phyloP scores from a whole-genome alignment of 305 asterid genomes.

The Caryopteris hybrid region DNA sequence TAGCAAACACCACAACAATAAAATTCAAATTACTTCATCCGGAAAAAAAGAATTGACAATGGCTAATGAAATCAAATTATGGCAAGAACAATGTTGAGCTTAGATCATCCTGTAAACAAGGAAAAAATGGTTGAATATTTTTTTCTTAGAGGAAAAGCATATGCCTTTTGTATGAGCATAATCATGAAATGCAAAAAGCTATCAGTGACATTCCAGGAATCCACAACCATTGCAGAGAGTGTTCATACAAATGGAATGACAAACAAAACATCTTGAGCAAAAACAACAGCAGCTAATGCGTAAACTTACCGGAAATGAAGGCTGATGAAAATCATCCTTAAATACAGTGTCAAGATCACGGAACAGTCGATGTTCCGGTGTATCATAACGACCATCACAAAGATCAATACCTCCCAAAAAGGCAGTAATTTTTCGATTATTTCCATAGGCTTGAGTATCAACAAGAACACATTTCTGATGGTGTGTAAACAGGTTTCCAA shows the following conservation, averaged over 20 bases:
- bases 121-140: not conserved
- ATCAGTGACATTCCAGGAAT: not conserved
- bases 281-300: constrained; percentile 1
- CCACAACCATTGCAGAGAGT: not conserved
- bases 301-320: constrained; percentile 71
- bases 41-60: not conserved
- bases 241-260: not conserved
- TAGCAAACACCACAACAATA: not conserved
- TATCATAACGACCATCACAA: constrained; percentile 98
- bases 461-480: constrained; percentile 95
- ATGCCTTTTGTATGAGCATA: not conserved
- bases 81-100: constrained; percentile 3
- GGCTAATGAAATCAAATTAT: constrained; percentile 6
- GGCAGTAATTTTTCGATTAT: constrained; percentile 78
- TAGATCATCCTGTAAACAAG: not conserved
- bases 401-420: constrained; percentile 92
- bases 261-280: not conserved
- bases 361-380: constrained; percentile 81
- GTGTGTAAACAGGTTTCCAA: constrained; percentile 78
- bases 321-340: constrained; percentile 81
- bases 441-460: constrained; percentile 84
- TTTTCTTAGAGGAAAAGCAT: not conserved
- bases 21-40: not conserved
- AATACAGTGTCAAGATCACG: constrained; percentile 64
- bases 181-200: not conserved